Conservation (phyloP, 2,329 filamentous ascomycete genomes). For the Ophiostoma piceae region DNA sequence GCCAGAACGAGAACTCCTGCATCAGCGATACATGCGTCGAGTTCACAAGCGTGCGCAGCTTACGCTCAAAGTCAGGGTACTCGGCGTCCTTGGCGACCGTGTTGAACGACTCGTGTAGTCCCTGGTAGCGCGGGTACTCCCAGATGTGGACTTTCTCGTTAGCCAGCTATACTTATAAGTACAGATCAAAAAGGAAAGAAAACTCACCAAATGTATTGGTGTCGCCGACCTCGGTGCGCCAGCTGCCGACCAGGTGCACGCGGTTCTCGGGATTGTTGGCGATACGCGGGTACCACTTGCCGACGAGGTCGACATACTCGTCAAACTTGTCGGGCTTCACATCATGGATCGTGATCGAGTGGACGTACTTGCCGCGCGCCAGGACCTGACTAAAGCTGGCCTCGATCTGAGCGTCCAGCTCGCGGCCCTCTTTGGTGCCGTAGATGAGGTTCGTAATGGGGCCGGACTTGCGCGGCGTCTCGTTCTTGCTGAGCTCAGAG, state of each 20-base stretch:
- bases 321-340: constrained; percentile 94
- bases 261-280: constrained; percentile 81
- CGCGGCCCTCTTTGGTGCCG: constrained; percentile 89
- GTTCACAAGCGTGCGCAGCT: constrained; percentile 75
- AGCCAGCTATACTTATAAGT: background rate
- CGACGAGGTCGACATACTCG: constrained; percentile 86
- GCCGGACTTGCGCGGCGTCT: constrained; percentile 61
- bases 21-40: constrained; percentile 86
- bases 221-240: constrained; percentile 95
- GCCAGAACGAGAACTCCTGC: constrained; percentile 99
- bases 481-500: constrained; percentile 52
- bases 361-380: constrained; percentile 94
- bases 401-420: constrained; percentile 93
- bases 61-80: constrained; percentile 74
- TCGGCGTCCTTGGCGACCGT: constrained; percentile 77
- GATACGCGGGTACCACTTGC: constrained; percentile 87
- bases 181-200: background rate
- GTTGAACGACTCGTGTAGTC: constrained; percentile 88
- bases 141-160: constrained; percentile 79
- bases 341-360: constrained; percentile 93
- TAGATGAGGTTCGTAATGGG: constrained; percentile 87
- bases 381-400: constrained; percentile 92
- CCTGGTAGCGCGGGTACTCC: constrained; percentile 97
- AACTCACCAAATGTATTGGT: constrained; percentile 87
- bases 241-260: constrained; percentile 94